Evolutionary conservation across 2,329 filamentous ascomycete species (phyloP).

Genomic region (Zasmidium citrigriseum): DNA sequence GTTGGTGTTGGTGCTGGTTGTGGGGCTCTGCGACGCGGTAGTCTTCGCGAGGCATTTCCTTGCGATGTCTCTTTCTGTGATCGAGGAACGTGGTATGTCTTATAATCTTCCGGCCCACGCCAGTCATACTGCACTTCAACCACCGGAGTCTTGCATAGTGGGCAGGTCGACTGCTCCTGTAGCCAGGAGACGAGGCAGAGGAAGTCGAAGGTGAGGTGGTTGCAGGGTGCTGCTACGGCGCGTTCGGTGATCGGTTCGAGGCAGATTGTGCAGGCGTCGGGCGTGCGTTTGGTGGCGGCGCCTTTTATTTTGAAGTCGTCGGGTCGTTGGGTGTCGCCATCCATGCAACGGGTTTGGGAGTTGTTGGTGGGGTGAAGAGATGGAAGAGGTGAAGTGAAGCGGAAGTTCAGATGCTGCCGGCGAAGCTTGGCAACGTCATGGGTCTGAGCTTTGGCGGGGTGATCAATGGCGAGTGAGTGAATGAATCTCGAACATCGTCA

Average conservation of each 20-base stretch:
- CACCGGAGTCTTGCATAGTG: slow-evolving; percentile 66
- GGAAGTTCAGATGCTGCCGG: neutral
- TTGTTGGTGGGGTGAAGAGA: neutral
- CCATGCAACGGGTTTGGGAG: slow-evolving; percentile 19
- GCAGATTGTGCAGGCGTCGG: slow-evolving; percentile 79
- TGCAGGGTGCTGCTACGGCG: slow-evolving; percentile 73
- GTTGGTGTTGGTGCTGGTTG: neutral
- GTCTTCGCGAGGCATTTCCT: slow-evolving; percentile 2
- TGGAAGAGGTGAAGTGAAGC: slow-evolving; percentile 1
- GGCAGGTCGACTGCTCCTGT: slow-evolving; percentile 69
- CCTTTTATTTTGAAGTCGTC: slow-evolving; percentile 31
- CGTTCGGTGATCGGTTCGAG: slow-evolving; percentile 72
- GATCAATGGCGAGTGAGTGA: neutral
- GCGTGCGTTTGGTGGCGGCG: slow-evolving; percentile 22
- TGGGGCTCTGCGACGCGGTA: slow-evolving; percentile 1
- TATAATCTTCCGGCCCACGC: slow-evolving; percentile 53
- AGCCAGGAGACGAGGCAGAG: slow-evolving; percentile 83
- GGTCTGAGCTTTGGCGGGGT: neutral
- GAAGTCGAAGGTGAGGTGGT: slow-evolving; percentile 81
- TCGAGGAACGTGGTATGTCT: slow-evolving; percentile 53
- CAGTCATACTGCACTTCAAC: slow-evolving; percentile 67
- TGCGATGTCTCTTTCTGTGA: slow-evolving; percentile 9
- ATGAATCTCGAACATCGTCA: neutral
- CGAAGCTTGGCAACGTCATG: slow-evolving; percentile 4
- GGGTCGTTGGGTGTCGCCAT: slow-evolving; percentile 12